Base-by-base conservation (phyloP, 1,284 basidiomycete genomes). In the Boletus smithii region DNA sequence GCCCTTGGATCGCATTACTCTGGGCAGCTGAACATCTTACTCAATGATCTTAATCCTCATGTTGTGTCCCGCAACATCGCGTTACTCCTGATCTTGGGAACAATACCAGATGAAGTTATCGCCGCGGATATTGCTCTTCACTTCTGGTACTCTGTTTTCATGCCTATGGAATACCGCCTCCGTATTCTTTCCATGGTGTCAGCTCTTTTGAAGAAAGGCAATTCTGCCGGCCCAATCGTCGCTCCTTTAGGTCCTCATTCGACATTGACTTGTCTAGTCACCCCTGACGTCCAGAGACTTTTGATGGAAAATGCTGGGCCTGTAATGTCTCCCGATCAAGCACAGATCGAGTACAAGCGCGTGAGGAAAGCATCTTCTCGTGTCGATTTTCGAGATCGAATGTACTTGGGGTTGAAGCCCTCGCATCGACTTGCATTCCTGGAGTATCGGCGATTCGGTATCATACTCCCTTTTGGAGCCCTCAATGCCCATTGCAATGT, bases 391-490 rank as follows among this genome's bases (percentile, higher is more conserved):
- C 57, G 61, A 27, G 63, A 75, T 20, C 55, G 70, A 7, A 59
- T 60, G 53, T 69, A 69, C 35, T 42, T 50, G 23, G 48, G 55
- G 0, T 46, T 74, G 39, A 59, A 59, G 34, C 67, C 70, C 4
- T 72, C 73, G 1, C 74, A 76, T 52, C 70, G 74, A 10, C 58
- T 72, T 9, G 66, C 74, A 11, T 66, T 69, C 46, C 51, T 66
- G 27, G 58, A 71, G 36, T 74, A 62, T 51, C 63, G 70, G 24
- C 54, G 62, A 17, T 69, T 65, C 44, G 73, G 75, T 4, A 50
- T 76, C 22, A 37, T 76, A 14, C 61, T 75, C 7, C 74, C 75
- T 5, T 74, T 74, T 31, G 73, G 73, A 5, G 72, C 73, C 2
- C 32, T 53, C 7, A 69, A 63, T 26, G 62, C 62, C 3, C 68